Percentiles rank a stretch among this genome's conserved stretches.
Evolutionary conservation across 768 basidiomycete species (phyloP).

Genomic region (Boletus insuetus): DNA sequence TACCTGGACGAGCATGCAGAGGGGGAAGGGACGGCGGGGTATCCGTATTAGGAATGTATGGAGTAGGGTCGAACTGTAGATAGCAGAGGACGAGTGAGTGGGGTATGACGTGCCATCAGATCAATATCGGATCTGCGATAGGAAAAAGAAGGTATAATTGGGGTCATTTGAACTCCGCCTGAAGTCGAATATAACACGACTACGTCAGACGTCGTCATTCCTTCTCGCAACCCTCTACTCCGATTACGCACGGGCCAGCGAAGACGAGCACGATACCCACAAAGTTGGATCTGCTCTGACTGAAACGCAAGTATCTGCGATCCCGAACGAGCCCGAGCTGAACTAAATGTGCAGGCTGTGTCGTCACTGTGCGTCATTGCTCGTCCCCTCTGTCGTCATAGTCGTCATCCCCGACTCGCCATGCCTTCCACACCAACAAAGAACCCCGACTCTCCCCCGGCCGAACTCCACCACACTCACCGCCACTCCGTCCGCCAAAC

Average conservation of each 20-base stretch:
- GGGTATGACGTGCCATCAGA: slow-evolving; percentile 34
- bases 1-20: slow-evolving; percentile 21
- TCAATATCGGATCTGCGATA: slow-evolving; percentile 36
- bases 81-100: neutral
- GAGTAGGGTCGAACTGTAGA: slow-evolving; percentile 2
- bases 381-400: slow-evolving; percentile 26
- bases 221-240: slow-evolving; percentile 33
- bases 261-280: slow-evolving; percentile 13
- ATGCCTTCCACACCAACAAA: slow-evolving; percentile 30
- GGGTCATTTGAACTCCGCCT: slow-evolving; percentile 38
- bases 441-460: slow-evolving; percentile 36
- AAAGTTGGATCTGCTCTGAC: neutral
- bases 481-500: slow-evolving; percentile 40
- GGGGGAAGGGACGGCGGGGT: too few relatives aligned
- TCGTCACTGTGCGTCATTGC: slow-evolving; percentile 19
- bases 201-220: slow-evolving; percentile 45
- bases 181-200: slow-evolving; percentile 42
- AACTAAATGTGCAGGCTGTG: slow-evolving; percentile 24
- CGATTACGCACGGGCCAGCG: slow-evolving; percentile 32
- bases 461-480: slow-evolving; percentile 12
- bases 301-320: slow-evolving; percentile 25
- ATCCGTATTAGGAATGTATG: too few relatives aligned
- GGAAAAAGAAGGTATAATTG: slow-evolving; percentile 13
- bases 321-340: slow-evolving; percentile 16
- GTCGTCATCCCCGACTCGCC: slow-evolving; percentile 17